phyloP scores from a whole-genome alignment of 2,329 filamentous ascomycete species.

The Rosellinia necatrix region DNA sequence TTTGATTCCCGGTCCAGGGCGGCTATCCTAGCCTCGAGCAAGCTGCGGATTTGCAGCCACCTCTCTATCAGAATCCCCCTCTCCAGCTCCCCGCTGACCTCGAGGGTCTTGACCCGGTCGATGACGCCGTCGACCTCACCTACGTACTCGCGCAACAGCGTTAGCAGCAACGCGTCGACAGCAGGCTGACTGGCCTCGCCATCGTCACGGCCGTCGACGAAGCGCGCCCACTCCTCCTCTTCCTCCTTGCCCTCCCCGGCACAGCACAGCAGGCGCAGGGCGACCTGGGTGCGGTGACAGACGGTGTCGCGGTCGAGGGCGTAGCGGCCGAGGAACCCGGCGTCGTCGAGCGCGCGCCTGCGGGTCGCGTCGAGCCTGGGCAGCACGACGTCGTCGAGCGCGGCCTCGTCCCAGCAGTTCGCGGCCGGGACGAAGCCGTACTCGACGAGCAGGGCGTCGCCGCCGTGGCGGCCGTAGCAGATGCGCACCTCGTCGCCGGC shows the following conservation, averaged over 20 bases:
- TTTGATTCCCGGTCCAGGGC: conserved; percentile 31
- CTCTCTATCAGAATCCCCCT: conserved; percentile 44
- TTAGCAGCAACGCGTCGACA: conserved; percentile 46
- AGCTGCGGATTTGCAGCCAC: conserved; percentile 50
- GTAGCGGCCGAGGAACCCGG: conserved; percentile 56
- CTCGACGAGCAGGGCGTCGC: conserved; percentile 74
- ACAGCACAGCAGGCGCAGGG: conserved; percentile 49
- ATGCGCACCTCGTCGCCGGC: conserved; percentile 69
- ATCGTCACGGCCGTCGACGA: conserved; percentile 53
- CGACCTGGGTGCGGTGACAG: conserved; percentile 62
- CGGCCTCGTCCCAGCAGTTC: conserved; percentile 58
- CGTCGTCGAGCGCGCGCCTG: conserved; percentile 48
- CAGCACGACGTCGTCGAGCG: conserved; percentile 53
- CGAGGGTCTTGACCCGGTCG: conserved; percentile 35
- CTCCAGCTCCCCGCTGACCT: conserved; percentile 42
- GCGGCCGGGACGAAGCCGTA: conserved; percentile 58
- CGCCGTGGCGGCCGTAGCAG: conserved; percentile 71
- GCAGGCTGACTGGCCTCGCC: conserved; percentile 48
- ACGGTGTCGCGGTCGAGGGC: conserved; percentile 54
- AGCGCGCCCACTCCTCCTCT: conserved; percentile 50
- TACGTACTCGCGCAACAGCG: conserved; percentile 46
- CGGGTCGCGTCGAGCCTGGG: conserved; percentile 44
- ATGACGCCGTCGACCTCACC: conserved; percentile 40
- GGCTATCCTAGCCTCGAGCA: conserved; percentile 46
- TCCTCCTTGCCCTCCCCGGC: too few relatives aligned